A percentile compares a stretch with the other conserved stretches of the same genome.
Conservation (phyloP, 306 rosid species). For the Lotus japonicus region DNA sequence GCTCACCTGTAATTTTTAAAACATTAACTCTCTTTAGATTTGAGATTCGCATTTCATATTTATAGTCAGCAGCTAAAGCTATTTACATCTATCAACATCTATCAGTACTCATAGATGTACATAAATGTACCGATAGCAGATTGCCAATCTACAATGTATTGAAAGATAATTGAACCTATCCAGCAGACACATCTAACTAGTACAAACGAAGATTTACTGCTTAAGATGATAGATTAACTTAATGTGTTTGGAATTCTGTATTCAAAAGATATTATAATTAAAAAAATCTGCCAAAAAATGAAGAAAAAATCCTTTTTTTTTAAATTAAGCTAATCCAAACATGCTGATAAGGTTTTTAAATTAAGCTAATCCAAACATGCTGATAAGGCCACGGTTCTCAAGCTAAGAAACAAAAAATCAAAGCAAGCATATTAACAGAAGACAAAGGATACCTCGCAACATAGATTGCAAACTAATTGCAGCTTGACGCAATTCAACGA, state of each 20-base stretch:
- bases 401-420: constrained; percentile 21
- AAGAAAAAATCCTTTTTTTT: neutral
- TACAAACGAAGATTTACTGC: neutral
- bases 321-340: neutral
- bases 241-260: neutral
- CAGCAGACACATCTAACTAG: neutral
- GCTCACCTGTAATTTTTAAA: neutral
- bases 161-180: neutral
- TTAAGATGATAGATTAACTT: neutral
- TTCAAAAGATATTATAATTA: neutral
- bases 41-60: neutral
- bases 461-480: constrained; percentile 82
- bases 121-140: neutral
- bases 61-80: neutral
- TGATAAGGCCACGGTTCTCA: neutral
- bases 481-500: constrained; percentile 67
- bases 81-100: neutral
- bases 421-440: constrained; percentile 16
- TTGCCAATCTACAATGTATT: neutral
- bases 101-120: neutral
- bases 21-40: neutral
- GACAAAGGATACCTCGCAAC: constrained; percentile 64
- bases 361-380: neutral
- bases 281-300: neutral
- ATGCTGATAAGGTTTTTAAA: neutral